Conservation (phyloP, 495 filamentous ascomycete species). For the Trichoderma gamsii region DNA sequence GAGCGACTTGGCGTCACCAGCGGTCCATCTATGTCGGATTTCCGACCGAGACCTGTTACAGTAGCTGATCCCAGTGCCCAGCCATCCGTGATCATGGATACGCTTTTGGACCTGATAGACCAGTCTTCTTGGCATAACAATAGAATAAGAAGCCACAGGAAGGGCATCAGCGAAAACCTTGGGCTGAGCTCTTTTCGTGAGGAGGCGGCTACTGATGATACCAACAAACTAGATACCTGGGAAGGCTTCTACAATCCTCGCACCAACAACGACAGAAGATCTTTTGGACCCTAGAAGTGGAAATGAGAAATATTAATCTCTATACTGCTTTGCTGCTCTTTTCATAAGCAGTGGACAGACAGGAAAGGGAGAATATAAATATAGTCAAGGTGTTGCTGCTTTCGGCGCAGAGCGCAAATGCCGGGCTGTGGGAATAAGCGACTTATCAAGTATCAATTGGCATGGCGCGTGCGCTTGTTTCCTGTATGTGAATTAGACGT, state of each 20-base stretch:
- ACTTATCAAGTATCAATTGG: not conserved
- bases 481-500: slow-evolving; percentile 2
- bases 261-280: not conserved
- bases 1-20: not conserved
- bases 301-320: not conserved
- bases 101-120: not conserved
- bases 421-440: not conserved
- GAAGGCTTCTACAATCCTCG: slow-evolving; percentile 7
- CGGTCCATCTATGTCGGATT: not conserved
- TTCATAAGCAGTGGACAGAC: not conserved
- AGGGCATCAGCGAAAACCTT: slow-evolving; percentile 2
- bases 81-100: not conserved
- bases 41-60: not conserved
- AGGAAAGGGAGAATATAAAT: not conserved
- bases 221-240: not conserved
- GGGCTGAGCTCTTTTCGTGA: not conserved
- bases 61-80: too few relatives aligned
- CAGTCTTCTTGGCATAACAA: not conserved
- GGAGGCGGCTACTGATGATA: not conserved
- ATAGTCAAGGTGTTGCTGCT: not conserved
- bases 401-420: not conserved
- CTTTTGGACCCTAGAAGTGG: not conserved
- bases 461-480: slow-evolving; percentile 8
- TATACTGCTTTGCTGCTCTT: not conserved
- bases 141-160: not conserved